A percentile compares a stretch with the other conserved stretches of the same genome.
Evolutionary conservation across 345 rosid species (phyloP).

Genomic region (Clausena lansium): DNA sequence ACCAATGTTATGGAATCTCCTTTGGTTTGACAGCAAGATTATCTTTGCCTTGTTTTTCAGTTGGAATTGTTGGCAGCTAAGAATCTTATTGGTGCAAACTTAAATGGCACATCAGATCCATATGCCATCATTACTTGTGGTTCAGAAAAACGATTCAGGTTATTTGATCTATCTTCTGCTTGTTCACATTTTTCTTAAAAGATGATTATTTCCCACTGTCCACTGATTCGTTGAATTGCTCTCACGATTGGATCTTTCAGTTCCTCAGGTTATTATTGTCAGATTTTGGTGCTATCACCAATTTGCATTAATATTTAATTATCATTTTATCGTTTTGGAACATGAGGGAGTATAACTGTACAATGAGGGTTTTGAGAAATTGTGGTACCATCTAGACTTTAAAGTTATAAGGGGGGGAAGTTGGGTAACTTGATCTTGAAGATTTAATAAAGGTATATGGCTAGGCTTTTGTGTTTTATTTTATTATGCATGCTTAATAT

Average conservation of each 20-base stretch:
- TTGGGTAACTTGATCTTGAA: background rate
- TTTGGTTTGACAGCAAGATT: background rate
- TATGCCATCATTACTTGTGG: slow-evolving; percentile 96
- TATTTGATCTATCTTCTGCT: slow-evolving; percentile 19
- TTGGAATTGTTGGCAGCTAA: slow-evolving; percentile 95
- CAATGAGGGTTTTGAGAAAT: background rate
- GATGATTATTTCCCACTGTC: background rate
- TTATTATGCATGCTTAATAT: background rate
- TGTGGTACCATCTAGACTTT: background rate
- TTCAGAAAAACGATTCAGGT: slow-evolving; percentile 96
- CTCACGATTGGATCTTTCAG: background rate
- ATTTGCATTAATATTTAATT: background rate
- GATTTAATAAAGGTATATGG: background rate
- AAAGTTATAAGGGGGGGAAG: background rate
- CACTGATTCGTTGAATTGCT: background rate
- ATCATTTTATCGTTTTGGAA: background rate
- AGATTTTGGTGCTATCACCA: background rate
- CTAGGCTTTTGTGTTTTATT: background rate
- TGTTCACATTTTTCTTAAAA: background rate
- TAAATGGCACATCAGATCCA: slow-evolving; percentile 98
- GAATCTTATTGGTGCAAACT: slow-evolving; percentile 92
- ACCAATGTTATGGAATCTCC: background rate
- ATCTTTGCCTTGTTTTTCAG: slow-evolving; percentile 37
- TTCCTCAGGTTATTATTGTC: background rate
- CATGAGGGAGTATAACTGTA: background rate